Evolutionary conservation across 768 basidiomycete genomes (phyloP), one percentile per base, ranked within the genome.

Genomic region (Mycena capillaripes): DNA sequence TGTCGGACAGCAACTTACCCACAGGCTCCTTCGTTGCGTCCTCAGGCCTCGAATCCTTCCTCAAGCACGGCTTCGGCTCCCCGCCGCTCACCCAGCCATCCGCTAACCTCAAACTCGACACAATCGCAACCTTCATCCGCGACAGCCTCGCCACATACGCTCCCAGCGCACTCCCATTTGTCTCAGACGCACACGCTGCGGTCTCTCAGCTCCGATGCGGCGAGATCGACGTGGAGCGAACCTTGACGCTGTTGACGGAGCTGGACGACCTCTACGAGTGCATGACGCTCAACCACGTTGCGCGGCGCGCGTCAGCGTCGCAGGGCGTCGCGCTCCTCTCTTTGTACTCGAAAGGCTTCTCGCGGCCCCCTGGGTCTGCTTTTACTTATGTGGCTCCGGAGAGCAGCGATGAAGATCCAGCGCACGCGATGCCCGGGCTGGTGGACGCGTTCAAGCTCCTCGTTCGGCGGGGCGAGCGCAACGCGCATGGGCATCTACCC

Each of bases 1-100:
- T 97, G 50, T 89, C 95, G 0, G 96, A 97, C 84, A 94, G 95
- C 72, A 98, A 97, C 81, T 91, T 99, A 4, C 98, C 98, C 2
- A 99, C 97, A 0, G 98, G 98, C 40, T 93, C 97, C 1, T 99
- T 99, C 81, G 95, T 98, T 69, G 95, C 97, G 0, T 98, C 97
- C 1, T 90, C 95, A 3, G 97, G 97, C 2, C 88, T 99, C 70
- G 97, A 99, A 78, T 96, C 96, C 6, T 97, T 91, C 79, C 83
- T 90, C 46, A 92, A 93, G 30, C 98, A 99, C 79, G 98, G 96
- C 0, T 94, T 97, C 78, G 73, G 85, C 19, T 78, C 86, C 1
- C 25, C 64, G 3, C 50, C 69, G 2, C 36, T 44, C 14, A 60
- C 72, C 6, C 68, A 74, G 74, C 57, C 79, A 61, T 74, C 82